These are phyloP conservation scores for Sonneratia caseolaris DNA, from an alignment of 345 rosid species.

Conservation along the genomic window DNA sequence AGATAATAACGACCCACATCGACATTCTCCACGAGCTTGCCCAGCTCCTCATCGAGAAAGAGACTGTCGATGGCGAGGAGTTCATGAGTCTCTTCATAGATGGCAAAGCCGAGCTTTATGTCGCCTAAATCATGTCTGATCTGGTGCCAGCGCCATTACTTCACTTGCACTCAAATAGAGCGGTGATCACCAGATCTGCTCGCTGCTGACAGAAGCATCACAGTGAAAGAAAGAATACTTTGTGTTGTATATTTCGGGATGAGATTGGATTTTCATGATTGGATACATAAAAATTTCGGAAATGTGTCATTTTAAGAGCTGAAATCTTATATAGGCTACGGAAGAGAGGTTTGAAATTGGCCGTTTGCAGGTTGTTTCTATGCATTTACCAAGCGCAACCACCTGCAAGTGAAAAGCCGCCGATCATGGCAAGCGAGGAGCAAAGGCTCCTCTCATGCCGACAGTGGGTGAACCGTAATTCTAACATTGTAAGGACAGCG, in stretches of 20 bases:
- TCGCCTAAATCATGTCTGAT: conserved; percentile 27
- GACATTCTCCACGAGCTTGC: conserved; percentile 85
- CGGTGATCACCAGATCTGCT: not conserved
- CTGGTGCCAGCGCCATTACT: not conserved
- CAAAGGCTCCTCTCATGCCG: no score
- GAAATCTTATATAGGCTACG: not conserved
- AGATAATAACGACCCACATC: conserved; percentile 61
- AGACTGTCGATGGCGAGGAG: conserved; percentile 96
- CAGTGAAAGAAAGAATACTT: not conserved
- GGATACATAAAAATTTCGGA: not conserved
- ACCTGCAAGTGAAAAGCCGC: conserved; percentile 84
- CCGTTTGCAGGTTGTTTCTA: no score
- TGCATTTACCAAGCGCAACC: conserved; percentile 58
- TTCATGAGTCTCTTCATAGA: conserved; percentile 98
- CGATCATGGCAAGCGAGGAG: conserved; percentile 32
- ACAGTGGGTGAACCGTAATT: no score
- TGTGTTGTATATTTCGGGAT: not conserved
- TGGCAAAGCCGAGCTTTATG: conserved; percentile 83
- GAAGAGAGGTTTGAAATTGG: not conserved
- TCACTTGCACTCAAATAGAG: not conserved
- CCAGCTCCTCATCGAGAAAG: conserved; percentile 82
- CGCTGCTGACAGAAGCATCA: not conserved
- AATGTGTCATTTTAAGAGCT: not conserved
- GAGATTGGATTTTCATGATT: not conserved
- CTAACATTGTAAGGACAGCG: no score